Conservation (phyloP, 1,139 yeast species). For the Sugiyamaella grinbergsii region DNA sequence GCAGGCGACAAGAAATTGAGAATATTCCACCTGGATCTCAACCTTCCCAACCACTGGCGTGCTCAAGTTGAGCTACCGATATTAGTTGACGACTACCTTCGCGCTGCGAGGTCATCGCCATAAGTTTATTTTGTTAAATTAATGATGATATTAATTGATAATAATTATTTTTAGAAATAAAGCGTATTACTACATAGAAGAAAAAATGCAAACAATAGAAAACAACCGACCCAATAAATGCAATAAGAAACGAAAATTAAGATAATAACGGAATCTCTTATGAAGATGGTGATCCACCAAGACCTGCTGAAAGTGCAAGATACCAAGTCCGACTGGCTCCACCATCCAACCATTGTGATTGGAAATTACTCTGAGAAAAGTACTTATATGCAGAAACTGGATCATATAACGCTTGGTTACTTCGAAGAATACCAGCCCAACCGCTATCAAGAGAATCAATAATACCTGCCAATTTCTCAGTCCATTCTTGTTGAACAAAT, state of each 20-base stretch:
- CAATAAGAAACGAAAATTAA: slow-evolving; percentile 2
- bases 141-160: too few relatives aligned
- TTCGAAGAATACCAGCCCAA: slow-evolving; percentile 83
- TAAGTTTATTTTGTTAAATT: too few relatives aligned
- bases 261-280: neutral
- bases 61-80: too few relatives aligned
- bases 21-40: slow-evolving; percentile 4
- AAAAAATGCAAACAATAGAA: slow-evolving; percentile 2
- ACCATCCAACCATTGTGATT: slow-evolving; percentile 61
- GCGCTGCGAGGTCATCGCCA: too few relatives aligned
- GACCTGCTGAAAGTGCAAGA: slow-evolving; percentile 65
- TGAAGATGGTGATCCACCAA: slow-evolving; percentile 22
- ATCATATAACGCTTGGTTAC: slow-evolving; percentile 76
- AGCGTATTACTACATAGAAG: neutral
- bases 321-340: slow-evolving; percentile 95
- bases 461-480: slow-evolving; percentile 51
- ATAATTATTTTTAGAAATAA: too few relatives aligned
- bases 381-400: slow-evolving; percentile 67
- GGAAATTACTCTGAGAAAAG: slow-evolving; percentile 58
- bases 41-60: slow-evolving; percentile 18
- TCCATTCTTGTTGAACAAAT: slow-evolving; percentile 84
- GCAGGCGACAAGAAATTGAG: slow-evolving; percentile 16
- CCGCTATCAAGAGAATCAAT: slow-evolving; percentile 65
- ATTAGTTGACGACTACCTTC: too few relatives aligned
- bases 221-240: slow-evolving; percentile 8